Conservation (phyloP, 2,329 filamentous ascomycete species). For the Trichoderma koningiopsis region DNA sequence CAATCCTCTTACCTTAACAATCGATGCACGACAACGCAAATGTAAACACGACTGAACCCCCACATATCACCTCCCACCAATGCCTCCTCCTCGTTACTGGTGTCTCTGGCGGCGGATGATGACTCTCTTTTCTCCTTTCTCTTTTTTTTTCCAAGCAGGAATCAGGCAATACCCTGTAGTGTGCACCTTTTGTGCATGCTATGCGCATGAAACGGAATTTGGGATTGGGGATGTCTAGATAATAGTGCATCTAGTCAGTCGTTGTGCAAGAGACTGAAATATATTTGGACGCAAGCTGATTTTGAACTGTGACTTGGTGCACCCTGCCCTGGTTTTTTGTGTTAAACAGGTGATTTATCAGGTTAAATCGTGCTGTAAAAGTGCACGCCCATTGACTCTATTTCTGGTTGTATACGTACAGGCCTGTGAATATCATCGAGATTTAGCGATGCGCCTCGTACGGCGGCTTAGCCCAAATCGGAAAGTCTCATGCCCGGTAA, state of each 20-base stretch:
- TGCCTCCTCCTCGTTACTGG: constrained; percentile 25
- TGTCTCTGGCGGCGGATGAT: constrained; percentile 28
- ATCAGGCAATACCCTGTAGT: constrained; percentile 29
- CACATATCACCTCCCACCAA: constrained; percentile 17
- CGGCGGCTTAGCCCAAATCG: neutral
- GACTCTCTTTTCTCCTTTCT: constrained; percentile 27
- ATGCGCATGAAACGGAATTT: constrained; percentile 21
- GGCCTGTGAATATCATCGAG: neutral
- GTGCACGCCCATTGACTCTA: neutral
- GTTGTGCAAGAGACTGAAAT: constrained; percentile 31
- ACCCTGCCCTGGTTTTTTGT: neutral
- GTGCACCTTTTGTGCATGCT: constrained; percentile 29
- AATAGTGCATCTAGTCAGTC: constrained; percentile 34
- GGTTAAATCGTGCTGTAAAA: neutral
- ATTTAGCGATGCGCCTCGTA: neutral
- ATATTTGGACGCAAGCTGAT: constrained; percentile 23
- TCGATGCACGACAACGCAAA: constrained; percentile 26
- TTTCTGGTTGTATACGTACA: neutral
- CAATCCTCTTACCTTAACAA: constrained; percentile 9
- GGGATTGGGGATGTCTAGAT: constrained; percentile 29
- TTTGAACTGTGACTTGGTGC: constrained; percentile 1
- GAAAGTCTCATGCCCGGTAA: constrained; percentile 13
- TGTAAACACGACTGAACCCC: constrained; percentile 28
- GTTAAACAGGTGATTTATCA: neutral
- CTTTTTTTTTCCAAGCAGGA: constrained; percentile 22